Conservation (phyloP, 768 basidiomycete species). For the Suillus discolor region DNA sequence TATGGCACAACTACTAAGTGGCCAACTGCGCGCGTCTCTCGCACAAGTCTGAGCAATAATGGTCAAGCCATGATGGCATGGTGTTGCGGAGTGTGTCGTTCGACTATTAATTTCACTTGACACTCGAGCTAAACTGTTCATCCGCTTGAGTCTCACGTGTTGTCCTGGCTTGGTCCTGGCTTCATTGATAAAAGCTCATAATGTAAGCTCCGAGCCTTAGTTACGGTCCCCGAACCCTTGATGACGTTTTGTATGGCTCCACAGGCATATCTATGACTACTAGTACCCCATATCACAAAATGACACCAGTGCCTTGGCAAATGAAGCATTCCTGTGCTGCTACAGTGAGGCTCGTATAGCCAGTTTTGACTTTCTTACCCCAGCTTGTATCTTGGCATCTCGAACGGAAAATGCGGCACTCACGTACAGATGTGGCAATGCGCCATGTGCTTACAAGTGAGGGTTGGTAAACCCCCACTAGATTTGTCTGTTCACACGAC, state of each 20-base stretch:
- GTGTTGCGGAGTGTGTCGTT: no score
- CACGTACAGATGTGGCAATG: not conserved
- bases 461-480: not conserved
- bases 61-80: no score
- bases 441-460: not conserved
- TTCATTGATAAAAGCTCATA: not conserved
- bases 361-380: no score
- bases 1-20: no score
- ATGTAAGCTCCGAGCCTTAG: not conserved
- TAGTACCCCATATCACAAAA: not conserved
- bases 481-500: not conserved
- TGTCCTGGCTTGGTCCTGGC: no score
- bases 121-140: no score
- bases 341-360: not conserved
- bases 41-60: not conserved
- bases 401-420: not conserved
- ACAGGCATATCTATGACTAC: not conserved
- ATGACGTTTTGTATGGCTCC: not conserved
- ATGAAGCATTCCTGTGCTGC: not conserved
- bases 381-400: not conserved
- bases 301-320: not conserved
- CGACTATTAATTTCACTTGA: no score
- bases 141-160: not conserved
- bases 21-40: not conserved
- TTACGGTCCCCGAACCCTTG: not conserved